Conservation (phyloP, 2,329 filamentous ascomycete genomes). For the Colletotrichum sp. region DNA sequence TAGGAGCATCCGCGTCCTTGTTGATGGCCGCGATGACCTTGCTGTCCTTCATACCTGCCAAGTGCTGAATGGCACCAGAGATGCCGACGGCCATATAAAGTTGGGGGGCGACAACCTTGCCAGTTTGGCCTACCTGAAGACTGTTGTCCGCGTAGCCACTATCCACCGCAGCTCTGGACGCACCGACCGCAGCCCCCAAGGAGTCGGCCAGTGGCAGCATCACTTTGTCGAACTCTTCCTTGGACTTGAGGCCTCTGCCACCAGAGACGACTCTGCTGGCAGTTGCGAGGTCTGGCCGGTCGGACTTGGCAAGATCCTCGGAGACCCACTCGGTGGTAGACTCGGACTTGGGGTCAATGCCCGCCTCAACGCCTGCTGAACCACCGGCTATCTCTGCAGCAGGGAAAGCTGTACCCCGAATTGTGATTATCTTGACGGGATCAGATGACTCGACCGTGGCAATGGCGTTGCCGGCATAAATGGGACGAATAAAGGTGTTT, state of each 20-base stretch:
- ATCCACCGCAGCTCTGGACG: constrained; percentile 93
- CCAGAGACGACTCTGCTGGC: constrained; percentile 90
- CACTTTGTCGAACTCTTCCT: constrained; percentile 93
- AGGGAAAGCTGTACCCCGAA: constrained; percentile 91
- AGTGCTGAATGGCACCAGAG: constrained; percentile 95
- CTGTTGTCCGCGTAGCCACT: constrained; percentile 98
- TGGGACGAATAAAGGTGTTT: constrained; percentile 93
- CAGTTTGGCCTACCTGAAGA: constrained; percentile 96
- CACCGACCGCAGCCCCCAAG: constrained; percentile 93
- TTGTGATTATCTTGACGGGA: constrained; percentile 84
- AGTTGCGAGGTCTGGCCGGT: constrained; percentile 92
- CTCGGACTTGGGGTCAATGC: constrained; percentile 80
- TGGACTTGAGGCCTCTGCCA: constrained; percentile 93
- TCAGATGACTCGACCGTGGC: constrained; percentile 93
- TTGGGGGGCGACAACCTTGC: constrained; percentile 97
- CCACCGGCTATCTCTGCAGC: constrained; percentile 74
- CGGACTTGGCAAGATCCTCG: constrained; percentile 90
- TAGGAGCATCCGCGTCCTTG: constrained; percentile 95
- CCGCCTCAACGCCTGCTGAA: constrained; percentile 78
- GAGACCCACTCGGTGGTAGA: constrained; percentile 86
- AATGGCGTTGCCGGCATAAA: constrained; percentile 98
- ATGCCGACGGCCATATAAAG: constrained; percentile 96
- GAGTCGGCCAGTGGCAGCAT: constrained; percentile 93
- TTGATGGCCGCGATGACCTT: constrained; percentile 99
- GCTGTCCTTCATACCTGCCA: constrained; percentile 99